A percentile compares a stretch with the other conserved stretches of the same genome.
Conservation (phyloP, 257 asterid genomes). For the Solanum medicagineum region DNA sequence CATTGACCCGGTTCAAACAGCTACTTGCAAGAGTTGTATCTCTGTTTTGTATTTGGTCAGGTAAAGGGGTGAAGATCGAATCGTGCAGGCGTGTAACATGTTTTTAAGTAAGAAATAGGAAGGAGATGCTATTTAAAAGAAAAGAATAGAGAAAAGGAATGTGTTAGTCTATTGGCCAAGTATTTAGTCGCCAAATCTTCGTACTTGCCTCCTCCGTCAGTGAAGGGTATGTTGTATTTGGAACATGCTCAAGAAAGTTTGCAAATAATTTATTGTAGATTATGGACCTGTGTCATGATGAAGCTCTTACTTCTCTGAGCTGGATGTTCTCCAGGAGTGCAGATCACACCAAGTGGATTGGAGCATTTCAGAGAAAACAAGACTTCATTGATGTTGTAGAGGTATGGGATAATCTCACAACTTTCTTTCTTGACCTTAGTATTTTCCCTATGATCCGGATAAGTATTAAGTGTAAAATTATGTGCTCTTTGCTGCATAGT, state of each 20-base stretch:
- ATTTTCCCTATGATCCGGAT: neutral
- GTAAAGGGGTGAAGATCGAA: neutral
- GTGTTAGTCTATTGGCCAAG: neutral
- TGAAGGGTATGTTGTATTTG: neutral
- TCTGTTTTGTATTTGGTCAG: neutral
- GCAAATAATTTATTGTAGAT: neutral
- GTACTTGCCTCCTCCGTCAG: neutral
- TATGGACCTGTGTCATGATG: neutral
- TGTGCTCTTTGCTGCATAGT: neutral
- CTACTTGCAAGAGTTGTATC: neutral
- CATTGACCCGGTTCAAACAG: neutral
- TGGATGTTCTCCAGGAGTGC: slow-evolving; percentile 48
- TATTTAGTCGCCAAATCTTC: neutral
- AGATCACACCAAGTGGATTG: slow-evolving; percentile 89
- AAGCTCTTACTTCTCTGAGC: neutral
- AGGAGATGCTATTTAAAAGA: neutral
- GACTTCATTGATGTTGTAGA: slow-evolving; percentile 92
- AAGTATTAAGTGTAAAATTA: neutral
- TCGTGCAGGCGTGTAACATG: neutral
- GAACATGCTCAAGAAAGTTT: neutral
- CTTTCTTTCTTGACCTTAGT: neutral
- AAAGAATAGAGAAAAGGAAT: neutral
- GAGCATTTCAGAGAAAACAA: slow-evolving; percentile 63
- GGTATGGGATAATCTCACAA: slow-evolving; percentile 22
- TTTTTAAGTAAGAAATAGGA: neutral